These are phyloP conservation scores for Colletotrichum tamarilloi DNA, from an alignment of 2,329 filamentous ascomycete genomes.

Conservation along the genomic window DNA sequence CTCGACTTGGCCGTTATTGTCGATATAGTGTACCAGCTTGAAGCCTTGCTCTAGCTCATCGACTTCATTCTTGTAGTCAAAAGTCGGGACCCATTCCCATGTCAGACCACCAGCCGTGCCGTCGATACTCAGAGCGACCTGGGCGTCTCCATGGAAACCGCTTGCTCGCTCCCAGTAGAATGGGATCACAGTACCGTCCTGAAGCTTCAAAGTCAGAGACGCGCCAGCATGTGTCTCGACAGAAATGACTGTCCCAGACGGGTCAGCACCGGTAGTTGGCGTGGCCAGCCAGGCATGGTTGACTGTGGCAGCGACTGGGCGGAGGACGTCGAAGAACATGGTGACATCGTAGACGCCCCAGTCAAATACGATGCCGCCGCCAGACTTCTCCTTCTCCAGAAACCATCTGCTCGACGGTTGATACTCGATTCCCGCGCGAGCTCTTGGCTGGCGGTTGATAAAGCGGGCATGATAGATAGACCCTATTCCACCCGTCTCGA, in stretches of 20 bases:
- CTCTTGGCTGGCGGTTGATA: neutral
- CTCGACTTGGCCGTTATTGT: neutral
- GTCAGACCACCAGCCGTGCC: conserved; percentile 10
- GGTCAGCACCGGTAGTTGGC: conserved; percentile 10
- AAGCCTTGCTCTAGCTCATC: neutral
- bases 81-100: conserved; percentile 19
- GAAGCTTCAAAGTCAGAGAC: neutral
- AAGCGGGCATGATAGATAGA: neutral
- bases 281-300: conserved; percentile 10
- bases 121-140: neutral
- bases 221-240: conserved; percentile 2
- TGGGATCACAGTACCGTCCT: neutral
- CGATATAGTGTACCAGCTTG: neutral
- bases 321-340: conserved; percentile 27
- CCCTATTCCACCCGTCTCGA: neutral
- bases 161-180: conserved; percentile 17
- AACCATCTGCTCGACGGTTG: neutral
- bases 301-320: neutral
- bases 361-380: conserved; percentile 3
- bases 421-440: neutral
- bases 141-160: conserved; percentile 16
- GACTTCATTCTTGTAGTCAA: conserved; percentile 11
- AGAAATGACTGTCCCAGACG: neutral
- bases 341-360: conserved; percentile 25
- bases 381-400: conserved; percentile 3